Base-by-base conservation (phyloP, 495 filamentous ascomycete species). In the Delitschia confertaspora region DNA sequence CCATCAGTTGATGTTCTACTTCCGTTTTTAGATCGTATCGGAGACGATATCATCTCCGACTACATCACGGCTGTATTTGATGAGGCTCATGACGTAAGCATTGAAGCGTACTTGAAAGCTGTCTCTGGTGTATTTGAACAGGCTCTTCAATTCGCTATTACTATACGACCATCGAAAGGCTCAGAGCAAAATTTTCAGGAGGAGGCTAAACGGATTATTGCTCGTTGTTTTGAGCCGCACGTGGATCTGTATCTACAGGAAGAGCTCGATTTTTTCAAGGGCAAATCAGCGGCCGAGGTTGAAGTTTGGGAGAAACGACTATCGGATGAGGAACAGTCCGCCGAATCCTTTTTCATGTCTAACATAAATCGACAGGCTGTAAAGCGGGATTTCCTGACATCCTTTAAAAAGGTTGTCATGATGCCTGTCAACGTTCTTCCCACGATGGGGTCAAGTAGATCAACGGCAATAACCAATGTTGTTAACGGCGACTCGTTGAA, bases 391-490 rank as follows among this genome's bases (percentile, higher is more conserved):
- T 99, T 99, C 56, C 58, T 99, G 51, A 89, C 78, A 13, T 93
- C 88, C 1, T 99, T 99, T 69, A 95, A 87, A 62, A 96, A 99
- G 58, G 91, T 99, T 7, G 85, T 99, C 50, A 93, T 96, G 84
- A 87, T 93, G 79, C 93, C 93, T 17, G 88, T 96, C 21, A 91
- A 85, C 35, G 87, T 88, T 18, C 65, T 96, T 3, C 70, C 74
- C 9, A 71, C 69, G 30, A 61, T 65, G 4, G 49, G 49, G 16
- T 26, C 70, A 19, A 73, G 69, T 75, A 55, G 68, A 55, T 38
- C 71, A 60, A 29, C 69, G 64, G 39, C 44, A 58, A 5, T 10
- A 20, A 27, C 37, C n/a, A 19, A 42, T 13, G 45, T 38, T 24
- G 19, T 47, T 4, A 55, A 44, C 23, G 52, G 57, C 23, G 35